Conservation (phyloP, 73 alveolate genomes). For the Tetrahymena elliotti region DNA sequence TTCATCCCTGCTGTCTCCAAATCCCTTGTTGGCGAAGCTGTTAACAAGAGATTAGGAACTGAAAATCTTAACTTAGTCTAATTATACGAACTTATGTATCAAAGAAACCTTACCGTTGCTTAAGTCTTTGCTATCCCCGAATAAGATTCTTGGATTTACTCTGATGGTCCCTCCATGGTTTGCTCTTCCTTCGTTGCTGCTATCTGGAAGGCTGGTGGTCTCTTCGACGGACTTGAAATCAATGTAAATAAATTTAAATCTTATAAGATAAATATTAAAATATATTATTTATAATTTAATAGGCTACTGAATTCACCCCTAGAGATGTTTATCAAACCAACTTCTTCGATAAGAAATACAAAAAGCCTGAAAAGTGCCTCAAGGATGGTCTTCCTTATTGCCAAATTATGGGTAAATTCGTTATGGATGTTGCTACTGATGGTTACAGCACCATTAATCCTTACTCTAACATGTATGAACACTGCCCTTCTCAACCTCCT, state of each 20-base stretch:
- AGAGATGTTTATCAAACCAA: conserved; percentile 64
- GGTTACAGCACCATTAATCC: conserved; percentile 71
- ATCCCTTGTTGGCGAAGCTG: conserved; percentile 60
- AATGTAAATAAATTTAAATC: conserved; percentile 35
- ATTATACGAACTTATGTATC: not conserved
- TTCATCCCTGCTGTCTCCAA: conserved; percentile 51
- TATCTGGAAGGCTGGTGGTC: conserved; percentile 82
- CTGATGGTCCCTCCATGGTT: conserved; percentile 81
- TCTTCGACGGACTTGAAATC: conserved; percentile 64
- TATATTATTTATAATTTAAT: not conserved
- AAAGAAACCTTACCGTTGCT: conserved; percentile 42
- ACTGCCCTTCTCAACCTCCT: conserved; percentile 83
- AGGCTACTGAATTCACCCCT: conserved; percentile 69
- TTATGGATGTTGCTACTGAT: conserved; percentile 58
- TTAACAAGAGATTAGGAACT: conserved; percentile 80
- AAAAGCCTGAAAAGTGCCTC: conserved; percentile 63
- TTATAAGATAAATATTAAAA: not conserved
- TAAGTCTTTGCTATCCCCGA: conserved; percentile 84
- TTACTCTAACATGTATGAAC: conserved; percentile 85
- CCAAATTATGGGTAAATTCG: conserved; percentile 79
- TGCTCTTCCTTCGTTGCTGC: conserved; percentile 83
- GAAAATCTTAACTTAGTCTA: conserved; percentile 59
- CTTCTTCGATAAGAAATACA: conserved; percentile 59
- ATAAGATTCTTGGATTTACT: conserved; percentile 80
- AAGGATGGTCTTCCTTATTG: conserved; percentile 78